Evolutionary conservation across 2,329 filamentous ascomycete species (phyloP), one percentile per base, ranked within the genome.

Genomic region (Aciculosporium take): DNA sequence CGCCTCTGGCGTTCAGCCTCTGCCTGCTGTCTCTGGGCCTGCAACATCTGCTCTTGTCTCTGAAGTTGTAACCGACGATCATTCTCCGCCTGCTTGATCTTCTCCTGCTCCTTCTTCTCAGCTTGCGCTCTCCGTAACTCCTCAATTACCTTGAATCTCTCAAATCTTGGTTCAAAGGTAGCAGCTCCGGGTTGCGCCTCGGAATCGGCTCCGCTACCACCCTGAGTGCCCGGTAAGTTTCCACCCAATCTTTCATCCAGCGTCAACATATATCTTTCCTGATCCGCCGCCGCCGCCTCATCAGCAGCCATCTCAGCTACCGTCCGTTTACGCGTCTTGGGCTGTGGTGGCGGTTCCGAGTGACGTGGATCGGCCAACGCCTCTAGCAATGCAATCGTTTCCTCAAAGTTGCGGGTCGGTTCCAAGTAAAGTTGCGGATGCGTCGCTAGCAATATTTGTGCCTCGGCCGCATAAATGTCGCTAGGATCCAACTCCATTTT

Each of bases 301-400:
- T 98, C 91, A 7, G 89, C 89, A 7, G 86, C 91, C 66, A 96
- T 77, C 57, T 98, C 89, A 7, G 91, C 91, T 15, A 93, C 81
- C 0, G 91, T 98, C 47, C 89, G 79, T 69, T 98, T 96, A 43
- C 91, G 73, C 7, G 80, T 81, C 68, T 94, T 95, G 3, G 87
- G 87, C 45, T 82, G 74, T 1, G 91, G 89, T 8, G 86, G 80
- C 33, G 76, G 68, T 38, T 81, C 75, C 24, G 76, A 74, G 58
- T 95, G 84, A 42, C 86, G 76, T 6, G 87, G 82, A 57, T 93
- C 84, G 17, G 76, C 71, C 50, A 89, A 68, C 15, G 72, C 68
- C 24, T 85, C 77, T 3, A 96, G 68, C 3, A 93, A 69, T 9
- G 70, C 69, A 37, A 87, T 79, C 1, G 78, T 79, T 49, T 87